Evolutionary conservation across 352 stramenopile genomes (phyloP).

Genomic region (Pythium utonaiense): DNA sequence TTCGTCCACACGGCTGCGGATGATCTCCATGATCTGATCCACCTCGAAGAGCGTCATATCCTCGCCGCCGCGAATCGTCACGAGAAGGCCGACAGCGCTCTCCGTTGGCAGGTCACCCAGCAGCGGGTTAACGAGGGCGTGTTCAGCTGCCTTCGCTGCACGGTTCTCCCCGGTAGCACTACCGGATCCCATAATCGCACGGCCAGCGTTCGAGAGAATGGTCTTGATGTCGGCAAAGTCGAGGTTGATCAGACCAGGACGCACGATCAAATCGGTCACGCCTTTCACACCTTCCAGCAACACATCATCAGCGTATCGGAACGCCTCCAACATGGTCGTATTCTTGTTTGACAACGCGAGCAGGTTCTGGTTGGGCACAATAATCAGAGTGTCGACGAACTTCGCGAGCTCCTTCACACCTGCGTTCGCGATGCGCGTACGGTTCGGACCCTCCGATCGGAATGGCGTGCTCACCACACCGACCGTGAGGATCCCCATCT

Average conservation of each 20-base stretch:
- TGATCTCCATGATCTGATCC: slow-evolving; percentile 87
- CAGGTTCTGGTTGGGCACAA: slow-evolving; percentile 97
- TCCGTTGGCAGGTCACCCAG: slow-evolving; percentile 93
- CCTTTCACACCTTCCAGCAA: slow-evolving; percentile 94
- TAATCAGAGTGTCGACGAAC: slow-evolving; percentile 95
- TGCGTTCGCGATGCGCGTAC: slow-evolving; percentile 91
- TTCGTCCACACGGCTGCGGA: slow-evolving; percentile 68
- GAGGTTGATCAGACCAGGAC: slow-evolving; percentile 95
- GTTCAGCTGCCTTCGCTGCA: slow-evolving; percentile 88
- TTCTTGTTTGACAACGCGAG: slow-evolving; percentile 90
- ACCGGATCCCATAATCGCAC: slow-evolving; percentile 95
- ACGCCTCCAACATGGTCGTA: slow-evolving; percentile 92
- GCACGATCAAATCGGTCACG: slow-evolving; percentile 95
- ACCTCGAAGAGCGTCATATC: slow-evolving; percentile 94
- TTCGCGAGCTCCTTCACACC: slow-evolving; percentile 91
- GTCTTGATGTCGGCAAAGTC: slow-evolving; percentile 97
- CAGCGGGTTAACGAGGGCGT: slow-evolving; percentile 94
- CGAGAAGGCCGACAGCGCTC: slow-evolving; percentile 90
- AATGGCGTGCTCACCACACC: slow-evolving; percentile 96
- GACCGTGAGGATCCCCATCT: slow-evolving; percentile 92
- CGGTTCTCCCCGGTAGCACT: slow-evolving; percentile 63
- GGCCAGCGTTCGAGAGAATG: slow-evolving; percentile 92
- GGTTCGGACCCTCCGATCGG: slow-evolving; percentile 92
- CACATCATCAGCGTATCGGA: slow-evolving; percentile 94
- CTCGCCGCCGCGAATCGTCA: slow-evolving; percentile 93